These are phyloP conservation scores for Lactarius trivialis DNA, from an alignment of 768 basidiomycete genomes.

Conservation along the genomic window DNA sequence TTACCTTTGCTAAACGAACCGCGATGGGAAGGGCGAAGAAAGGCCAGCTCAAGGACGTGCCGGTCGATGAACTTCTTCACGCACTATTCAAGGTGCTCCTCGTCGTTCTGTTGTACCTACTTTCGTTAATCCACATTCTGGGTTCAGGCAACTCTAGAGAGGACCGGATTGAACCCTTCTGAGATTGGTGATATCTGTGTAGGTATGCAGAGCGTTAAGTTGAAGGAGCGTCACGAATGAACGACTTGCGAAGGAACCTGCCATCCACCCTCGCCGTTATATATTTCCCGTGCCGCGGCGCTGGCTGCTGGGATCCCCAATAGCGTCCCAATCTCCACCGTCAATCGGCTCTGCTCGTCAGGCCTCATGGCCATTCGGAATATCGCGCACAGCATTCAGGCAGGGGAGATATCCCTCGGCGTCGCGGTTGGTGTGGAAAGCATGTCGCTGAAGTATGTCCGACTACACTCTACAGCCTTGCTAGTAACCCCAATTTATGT, in stretches of 20 bases:
- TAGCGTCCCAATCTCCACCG: constrained; percentile 78
- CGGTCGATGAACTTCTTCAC: constrained; percentile 81
- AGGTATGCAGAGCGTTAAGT: constrained; percentile 40
- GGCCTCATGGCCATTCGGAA: constrained; percentile 90
- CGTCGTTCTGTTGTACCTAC: neutral
- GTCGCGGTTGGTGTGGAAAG: constrained; percentile 80
- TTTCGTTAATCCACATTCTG: neutral
- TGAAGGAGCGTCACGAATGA: neutral
- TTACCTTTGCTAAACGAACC: constrained; percentile 86
- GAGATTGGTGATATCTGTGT: constrained; percentile 82
- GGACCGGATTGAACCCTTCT: constrained; percentile 59
- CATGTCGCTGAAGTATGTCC: constrained; percentile 66
- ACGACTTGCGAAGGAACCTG: constrained; percentile 53
- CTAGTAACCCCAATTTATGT: neutral
- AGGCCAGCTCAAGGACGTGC: constrained; percentile 84
- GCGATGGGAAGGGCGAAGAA: constrained; percentile 84
- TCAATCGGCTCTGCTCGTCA: constrained; percentile 88
- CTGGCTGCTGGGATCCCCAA: constrained; percentile 85
- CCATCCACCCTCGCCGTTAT: constrained; percentile 75
- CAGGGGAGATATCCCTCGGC: constrained; percentile 80
- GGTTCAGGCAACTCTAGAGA: constrained; percentile 55
- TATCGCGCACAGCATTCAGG: constrained; percentile 81
- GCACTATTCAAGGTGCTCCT: constrained; percentile 67
- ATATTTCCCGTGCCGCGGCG: constrained; percentile 79
- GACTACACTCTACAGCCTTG: constrained; percentile 24